A percentile compares a stretch with the other conserved stretches of the same genome.
phyloP scores from a whole-genome alignment of 257 asterid species.

The Nyctanthes arbortristis region DNA sequence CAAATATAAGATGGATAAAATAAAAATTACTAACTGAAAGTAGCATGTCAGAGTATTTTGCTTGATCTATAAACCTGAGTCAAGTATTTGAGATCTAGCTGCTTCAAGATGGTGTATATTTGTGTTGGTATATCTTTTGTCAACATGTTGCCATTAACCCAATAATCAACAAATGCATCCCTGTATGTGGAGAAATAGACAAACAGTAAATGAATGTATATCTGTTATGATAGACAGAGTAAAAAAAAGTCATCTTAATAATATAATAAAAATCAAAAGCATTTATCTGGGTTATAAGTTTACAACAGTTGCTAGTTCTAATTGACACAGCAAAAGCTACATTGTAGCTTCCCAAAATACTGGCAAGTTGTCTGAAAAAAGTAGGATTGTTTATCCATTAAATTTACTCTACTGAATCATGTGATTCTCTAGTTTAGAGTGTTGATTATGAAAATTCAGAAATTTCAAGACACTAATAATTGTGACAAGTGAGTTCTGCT shows the following conservation, averaged over 20 bases:
- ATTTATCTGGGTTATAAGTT: slow-evolving; percentile 4
- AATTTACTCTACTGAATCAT: neutral
- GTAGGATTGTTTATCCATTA: neutral
- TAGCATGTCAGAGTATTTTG: neutral
- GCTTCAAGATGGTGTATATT: slow-evolving; percentile 81
- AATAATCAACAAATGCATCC: slow-evolving; percentile 91
- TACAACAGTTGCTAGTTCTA: slow-evolving; percentile 12
- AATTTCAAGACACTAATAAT: neutral
- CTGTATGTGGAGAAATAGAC: slow-evolving; percentile 55
- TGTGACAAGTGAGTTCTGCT: neutral
- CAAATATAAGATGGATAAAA: slow-evolving; percentile 21
- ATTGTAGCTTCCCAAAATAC: neutral
- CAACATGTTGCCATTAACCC: slow-evolving; percentile 87
- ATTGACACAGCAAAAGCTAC: slow-evolving; percentile 3
- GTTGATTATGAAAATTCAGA: neutral
- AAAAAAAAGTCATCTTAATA: slow-evolving; percentile 12
- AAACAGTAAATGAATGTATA: too few species aligned
- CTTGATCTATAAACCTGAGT: slow-evolving; percentile 56
- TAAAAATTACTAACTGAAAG: slow-evolving; percentile 23
- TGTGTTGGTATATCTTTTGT: slow-evolving; percentile 82
- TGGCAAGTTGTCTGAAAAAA: neutral
- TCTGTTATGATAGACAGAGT: slow-evolving; percentile 17
- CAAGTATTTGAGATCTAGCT: slow-evolving; percentile 69
- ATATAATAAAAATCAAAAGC: slow-evolving; percentile 20
- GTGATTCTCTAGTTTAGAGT: slow-evolving; percentile 2